phyloP scores from a whole-genome alignment of 2,329 filamentous ascomycete genomes.

The Stagonosporopsis cucurbitacearum region DNA sequence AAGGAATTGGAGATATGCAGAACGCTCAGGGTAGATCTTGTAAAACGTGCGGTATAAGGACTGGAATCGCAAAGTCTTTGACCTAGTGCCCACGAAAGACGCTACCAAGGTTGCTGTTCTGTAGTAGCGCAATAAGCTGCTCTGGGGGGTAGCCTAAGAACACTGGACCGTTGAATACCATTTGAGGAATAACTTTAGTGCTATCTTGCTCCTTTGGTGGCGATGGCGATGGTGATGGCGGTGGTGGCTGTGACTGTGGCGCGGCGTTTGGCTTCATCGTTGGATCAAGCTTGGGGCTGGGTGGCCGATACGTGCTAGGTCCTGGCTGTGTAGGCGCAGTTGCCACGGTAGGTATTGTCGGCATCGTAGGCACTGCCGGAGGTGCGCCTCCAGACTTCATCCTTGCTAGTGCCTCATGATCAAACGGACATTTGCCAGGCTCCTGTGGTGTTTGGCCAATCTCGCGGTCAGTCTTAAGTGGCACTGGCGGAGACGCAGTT shows the following conservation, averaged over 20 bases:
- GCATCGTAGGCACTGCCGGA: slow-evolving; percentile 15
- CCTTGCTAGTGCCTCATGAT: slow-evolving; percentile 38
- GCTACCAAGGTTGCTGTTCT: slow-evolving; percentile 47
- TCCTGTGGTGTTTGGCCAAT: slow-evolving; percentile 37
- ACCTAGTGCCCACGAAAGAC: slow-evolving; percentile 29
- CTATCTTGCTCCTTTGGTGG: slow-evolving; percentile 17
- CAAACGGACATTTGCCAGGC: slow-evolving; percentile 45
- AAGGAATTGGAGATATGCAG: background rate
- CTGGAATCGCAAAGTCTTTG: background rate
- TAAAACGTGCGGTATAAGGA: background rate
- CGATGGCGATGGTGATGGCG: slow-evolving; percentile 11
- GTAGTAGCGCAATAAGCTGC: slow-evolving; percentile 43
- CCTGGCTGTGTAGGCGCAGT: slow-evolving; percentile 23
- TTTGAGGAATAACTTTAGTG: slow-evolving; percentile 60
- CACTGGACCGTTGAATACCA: slow-evolving; percentile 91
- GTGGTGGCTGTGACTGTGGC: slow-evolving; percentile 9
- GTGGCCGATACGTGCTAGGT: slow-evolving; percentile 14
- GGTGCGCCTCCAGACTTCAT: slow-evolving; percentile 13
- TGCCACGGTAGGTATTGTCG: slow-evolving; percentile 11
- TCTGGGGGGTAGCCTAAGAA: slow-evolving; percentile 79
- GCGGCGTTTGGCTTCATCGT: slow-evolving; percentile 13
- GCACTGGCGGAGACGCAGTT: slow-evolving; percentile 58
- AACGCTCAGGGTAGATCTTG: slow-evolving; percentile 4
- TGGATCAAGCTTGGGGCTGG: slow-evolving; percentile 17
- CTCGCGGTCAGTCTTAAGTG: slow-evolving; percentile 52